Base-by-base conservation (phyloP, 2,329 filamentous ascomycete species). In the Colletotrichum endophyticum region DNA sequence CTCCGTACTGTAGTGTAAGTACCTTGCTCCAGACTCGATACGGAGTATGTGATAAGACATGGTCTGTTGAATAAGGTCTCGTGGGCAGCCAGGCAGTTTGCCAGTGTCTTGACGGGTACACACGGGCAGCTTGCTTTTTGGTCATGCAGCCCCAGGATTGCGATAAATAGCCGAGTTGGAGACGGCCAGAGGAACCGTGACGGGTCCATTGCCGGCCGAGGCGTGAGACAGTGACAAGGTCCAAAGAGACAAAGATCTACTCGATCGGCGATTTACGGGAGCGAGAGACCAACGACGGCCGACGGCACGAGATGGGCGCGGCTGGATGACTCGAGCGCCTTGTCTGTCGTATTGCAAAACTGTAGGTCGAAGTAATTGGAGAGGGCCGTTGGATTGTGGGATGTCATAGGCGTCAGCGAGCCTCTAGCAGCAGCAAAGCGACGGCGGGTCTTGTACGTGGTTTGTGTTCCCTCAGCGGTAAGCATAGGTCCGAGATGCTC, bases 231-330 rank as follows among this genome's bases (percentile, higher is more conserved):
- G 22, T 22, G 57, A 25, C 36, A 57, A 28, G 30, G 30, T 66
- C 66, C 22, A 27, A 49, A 49, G 72, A 59, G 66, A 53, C 30
- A 15, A 57, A 32, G 72, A 70, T 74, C 72, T 57, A n/a, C 57
- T 70, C 36, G 72, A 73, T 73, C 72, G 66, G 72, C 72, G 66
- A 56, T 70, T 53, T 53, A 25, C 66, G 66, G 66, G 57, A 70
- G 39, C 39, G 22, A 63, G 57, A 32, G 22, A n/a, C 30, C 63
- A 28, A 73, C 63, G 70, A 56, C 30, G 57, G 49, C 39, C 30
- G 57, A 39, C 36, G 28, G 57, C 56, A 57, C 57, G 15, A 66
- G 30, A 62, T 56, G 53, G 34, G 30, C 49, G 30, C 66, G 39
- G 69, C 22, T 44, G n/a, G 49, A 67, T 32, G 63, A 73, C 34